Evolutionary conservation across 306 rosid genomes (phyloP).

Genomic region (Arachis stenosperma): DNA sequence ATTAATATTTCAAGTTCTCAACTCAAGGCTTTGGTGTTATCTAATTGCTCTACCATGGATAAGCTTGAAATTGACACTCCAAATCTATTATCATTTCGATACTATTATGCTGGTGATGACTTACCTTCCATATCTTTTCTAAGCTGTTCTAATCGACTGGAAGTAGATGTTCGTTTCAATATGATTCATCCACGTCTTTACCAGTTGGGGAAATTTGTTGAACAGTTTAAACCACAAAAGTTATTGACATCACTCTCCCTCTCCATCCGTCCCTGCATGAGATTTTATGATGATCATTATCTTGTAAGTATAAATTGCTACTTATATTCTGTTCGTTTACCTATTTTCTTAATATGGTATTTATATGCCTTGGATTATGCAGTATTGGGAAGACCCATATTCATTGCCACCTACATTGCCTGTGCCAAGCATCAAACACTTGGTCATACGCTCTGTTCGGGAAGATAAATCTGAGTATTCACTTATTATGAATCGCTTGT

Average conservation of each 20-base stretch:
- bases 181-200: not conserved
- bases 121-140: conserved; percentile 21
- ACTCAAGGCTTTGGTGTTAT: conserved; percentile 28
- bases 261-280: too few species aligned
- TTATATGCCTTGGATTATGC: not conserved
- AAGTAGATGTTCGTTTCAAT: conserved; percentile 6
- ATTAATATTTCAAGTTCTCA: conserved; percentile 35
- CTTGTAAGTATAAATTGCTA: conserved; percentile 14
- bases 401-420: not conserved
- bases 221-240: conserved; percentile 30
- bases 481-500: conserved; percentile 3
- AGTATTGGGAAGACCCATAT: not conserved
- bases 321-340: conserved; percentile 1
- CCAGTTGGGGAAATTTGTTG: conserved; percentile 18
- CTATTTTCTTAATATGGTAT: not conserved
- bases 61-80: conserved; percentile 39
- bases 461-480: not conserved
- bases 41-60: conserved; percentile 14
- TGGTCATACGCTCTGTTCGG: not conserved
- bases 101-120: not conserved
- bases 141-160: conserved; percentile 27
- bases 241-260: conserved; percentile 4
- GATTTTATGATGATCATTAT: too few species aligned
- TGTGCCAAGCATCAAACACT: conserved; percentile 34
- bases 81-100: conserved; percentile 12